A percentile compares a stretch with the other conserved stretches of the same genome.
Evolutionary conservation across 352 stramenopile genomes (phyloP).

Genomic region (Plasmopara halstedii): DNA sequence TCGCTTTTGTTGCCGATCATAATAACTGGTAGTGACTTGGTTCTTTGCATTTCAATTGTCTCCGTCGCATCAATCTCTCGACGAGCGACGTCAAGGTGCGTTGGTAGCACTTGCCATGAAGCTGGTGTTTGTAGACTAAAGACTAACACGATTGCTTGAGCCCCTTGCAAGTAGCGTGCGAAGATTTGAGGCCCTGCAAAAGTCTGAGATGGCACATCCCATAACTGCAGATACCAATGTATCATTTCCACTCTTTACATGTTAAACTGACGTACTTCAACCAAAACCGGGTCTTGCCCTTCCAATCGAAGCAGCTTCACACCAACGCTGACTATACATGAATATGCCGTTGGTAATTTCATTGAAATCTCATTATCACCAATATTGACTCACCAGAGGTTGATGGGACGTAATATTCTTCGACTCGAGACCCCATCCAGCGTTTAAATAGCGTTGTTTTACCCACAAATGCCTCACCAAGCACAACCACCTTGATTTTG

Average conservation of each 20-base stretch:
- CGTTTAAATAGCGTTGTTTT: conserved; percentile 52
- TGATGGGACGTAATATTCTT: conserved; percentile 21
- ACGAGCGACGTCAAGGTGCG: conserved; percentile 15
- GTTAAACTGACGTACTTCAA: conserved; percentile 28
- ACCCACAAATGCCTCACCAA: conserved; percentile 31
- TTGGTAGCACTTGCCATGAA: conserved; percentile 24
- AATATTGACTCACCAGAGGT: conserved; percentile 26
- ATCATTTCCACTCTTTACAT: background rate
- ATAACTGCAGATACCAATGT: conserved; percentile 25
- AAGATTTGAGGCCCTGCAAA: conserved; percentile 41
- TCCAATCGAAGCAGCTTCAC: conserved; percentile 50
- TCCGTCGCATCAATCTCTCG: conserved; percentile 3
- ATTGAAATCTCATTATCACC: background rate
- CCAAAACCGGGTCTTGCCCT: conserved; percentile 19
- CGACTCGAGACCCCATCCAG: conserved; percentile 25
- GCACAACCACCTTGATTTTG: conserved; percentile 45
- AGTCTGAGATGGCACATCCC: conserved; percentile 49
- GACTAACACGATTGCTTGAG: conserved; percentile 32
- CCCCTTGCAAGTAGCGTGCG: conserved; percentile 29
- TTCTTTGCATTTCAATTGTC: background rate
- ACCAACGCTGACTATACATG: conserved; percentile 30
- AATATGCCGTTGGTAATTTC: background rate
- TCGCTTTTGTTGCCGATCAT: conserved; percentile 27
- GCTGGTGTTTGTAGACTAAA: conserved; percentile 25
- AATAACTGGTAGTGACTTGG: conserved; percentile 10